These are phyloP conservation scores for Oidiodendron maius DNA, from an alignment of 495 filamentous ascomycete genomes.

Conservation along the genomic window DNA sequence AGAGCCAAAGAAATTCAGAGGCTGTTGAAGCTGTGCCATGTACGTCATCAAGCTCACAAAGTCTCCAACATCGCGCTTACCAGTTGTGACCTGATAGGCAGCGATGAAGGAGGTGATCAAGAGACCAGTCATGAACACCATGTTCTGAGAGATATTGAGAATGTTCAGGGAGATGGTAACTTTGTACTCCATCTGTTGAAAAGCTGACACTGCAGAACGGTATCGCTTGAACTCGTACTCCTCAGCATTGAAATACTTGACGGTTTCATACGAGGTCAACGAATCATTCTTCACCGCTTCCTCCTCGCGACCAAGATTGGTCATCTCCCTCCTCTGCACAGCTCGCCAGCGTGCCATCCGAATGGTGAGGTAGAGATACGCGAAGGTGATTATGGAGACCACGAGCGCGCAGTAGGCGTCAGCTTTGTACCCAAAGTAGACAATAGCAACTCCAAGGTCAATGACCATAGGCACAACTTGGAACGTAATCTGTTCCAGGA, in stretches of 20 bases:
- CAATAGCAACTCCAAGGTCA: conserved; percentile 81
- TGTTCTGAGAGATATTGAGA: conserved; percentile 91
- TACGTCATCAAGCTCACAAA: conserved; percentile 83
- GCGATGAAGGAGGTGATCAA: conserved; percentile 78
- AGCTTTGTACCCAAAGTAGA: conserved; percentile 73
- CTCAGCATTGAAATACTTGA: conserved; percentile 99
- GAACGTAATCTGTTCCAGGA: conserved; percentile 93
- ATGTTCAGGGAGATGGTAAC: conserved; percentile 82
- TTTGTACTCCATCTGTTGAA: conserved; percentile 81
- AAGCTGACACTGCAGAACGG: conserved; percentile 69
- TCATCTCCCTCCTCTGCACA: conserved; percentile 86
- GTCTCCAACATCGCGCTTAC: conserved; percentile 62
- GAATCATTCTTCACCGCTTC: conserved; percentile 98
- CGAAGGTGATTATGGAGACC: conserved; percentile 86
- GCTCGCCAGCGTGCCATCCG: conserved; percentile 92
- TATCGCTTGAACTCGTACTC: conserved; percentile 88
- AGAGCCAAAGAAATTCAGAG: conserved; percentile 95
- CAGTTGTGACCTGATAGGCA: conserved; percentile 79
- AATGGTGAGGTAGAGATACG: conserved; percentile 91
- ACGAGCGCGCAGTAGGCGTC: conserved; percentile 92
- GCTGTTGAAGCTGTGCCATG: conserved; percentile 86
- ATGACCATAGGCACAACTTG: conserved; percentile 91
- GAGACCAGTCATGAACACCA: conserved; percentile 88
- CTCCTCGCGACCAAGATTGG: conserved; percentile 87
- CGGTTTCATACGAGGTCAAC: conserved; percentile 95